Conservation (phyloP, 345 rosid genomes). For the Carallia brachiata region DNA sequence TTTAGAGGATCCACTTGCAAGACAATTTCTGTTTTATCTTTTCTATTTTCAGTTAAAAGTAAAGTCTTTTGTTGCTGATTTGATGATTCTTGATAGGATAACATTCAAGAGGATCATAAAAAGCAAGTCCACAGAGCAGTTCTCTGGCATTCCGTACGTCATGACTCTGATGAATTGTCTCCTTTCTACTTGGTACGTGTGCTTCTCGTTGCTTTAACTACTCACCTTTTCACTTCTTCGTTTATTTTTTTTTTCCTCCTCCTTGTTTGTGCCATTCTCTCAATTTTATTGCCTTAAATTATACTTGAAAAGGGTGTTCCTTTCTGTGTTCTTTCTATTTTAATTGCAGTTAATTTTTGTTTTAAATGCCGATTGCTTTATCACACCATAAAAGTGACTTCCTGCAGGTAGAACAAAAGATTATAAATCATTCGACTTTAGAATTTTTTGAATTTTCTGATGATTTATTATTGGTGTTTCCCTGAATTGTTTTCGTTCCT, state of each 20-base stretch:
- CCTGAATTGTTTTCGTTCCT: too few relatives aligned
- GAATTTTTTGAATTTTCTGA: too few relatives aligned
- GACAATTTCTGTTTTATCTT: too few relatives aligned
- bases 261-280: not conserved
- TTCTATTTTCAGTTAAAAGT: too few relatives aligned
- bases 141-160: constrained; percentile 93
- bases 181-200: constrained; percentile 82
- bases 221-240: not conserved
- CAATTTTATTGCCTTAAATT: not conserved
- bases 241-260: not conserved
- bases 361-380: not conserved
- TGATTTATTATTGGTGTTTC: too few relatives aligned
- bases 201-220: constrained; percentile 12
- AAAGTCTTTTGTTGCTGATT: too few relatives aligned
- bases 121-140: constrained; percentile 73
- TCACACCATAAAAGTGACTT: too few relatives aligned
- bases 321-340: not conserved
- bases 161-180: constrained; percentile 98
- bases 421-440: too few relatives aligned
- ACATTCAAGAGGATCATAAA: constrained; percentile 78
- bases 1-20: too few relatives aligned
- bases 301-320: too few relatives aligned
- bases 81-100: constrained; percentile 44
- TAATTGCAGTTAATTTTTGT: not conserved
- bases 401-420: too few relatives aligned